phyloP scores from a whole-genome alignment of 2,329 filamentous ascomycete species.

The Trichoderma sp. region DNA sequence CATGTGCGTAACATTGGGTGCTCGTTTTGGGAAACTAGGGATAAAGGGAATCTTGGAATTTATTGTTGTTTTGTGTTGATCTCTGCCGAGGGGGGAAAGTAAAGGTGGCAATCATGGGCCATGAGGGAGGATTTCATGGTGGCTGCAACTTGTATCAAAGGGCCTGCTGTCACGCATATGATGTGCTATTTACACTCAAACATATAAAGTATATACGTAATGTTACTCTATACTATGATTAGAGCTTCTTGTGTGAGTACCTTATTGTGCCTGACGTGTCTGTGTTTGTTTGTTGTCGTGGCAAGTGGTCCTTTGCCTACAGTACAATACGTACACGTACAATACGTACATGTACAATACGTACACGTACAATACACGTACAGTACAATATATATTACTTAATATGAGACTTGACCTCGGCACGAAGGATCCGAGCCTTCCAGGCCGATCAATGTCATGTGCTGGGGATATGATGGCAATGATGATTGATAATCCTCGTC shows the following conservation, averaged over 20 bases:
- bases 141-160: not conserved
- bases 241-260: not conserved
- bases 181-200: not conserved
- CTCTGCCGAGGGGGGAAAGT: not conserved
- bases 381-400: not conserved
- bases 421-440: not conserved
- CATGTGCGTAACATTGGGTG: not conserved
- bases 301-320: not conserved
- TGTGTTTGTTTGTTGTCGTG: not conserved
- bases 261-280: no score
- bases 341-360: not conserved
- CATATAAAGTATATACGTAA: not conserved
- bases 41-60: not conserved
- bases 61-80: not conserved
- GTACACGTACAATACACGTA: not conserved
- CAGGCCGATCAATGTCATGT: not conserved
- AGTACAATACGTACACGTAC: not conserved
- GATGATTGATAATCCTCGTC: not conserved
- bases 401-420: not conserved
- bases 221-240: not conserved
- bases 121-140: not conserved
- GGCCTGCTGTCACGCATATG: not conserved
- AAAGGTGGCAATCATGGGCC: not conserved
- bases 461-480: not conserved
- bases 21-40: not conserved